A percentile compares a stretch with the other conserved stretches of the same genome.
These are phyloP conservation scores for Leccinum pachyderme DNA, from an alignment of 1,284 basidiomycete species.

Conservation along the genomic window DNA sequence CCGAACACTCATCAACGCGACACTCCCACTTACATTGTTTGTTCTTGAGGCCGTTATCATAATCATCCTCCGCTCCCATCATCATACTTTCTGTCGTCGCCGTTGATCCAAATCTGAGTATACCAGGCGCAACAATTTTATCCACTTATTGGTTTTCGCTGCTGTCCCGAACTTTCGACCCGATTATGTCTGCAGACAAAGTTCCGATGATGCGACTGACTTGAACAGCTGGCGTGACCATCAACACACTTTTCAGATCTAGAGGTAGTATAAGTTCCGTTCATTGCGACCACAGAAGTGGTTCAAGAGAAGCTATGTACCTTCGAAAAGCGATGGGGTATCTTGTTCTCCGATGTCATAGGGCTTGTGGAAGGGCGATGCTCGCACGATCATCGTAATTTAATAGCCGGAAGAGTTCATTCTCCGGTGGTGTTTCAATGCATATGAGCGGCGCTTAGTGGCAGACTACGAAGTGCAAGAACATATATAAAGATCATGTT, in stretches of 20 bases:
- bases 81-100: too few relatives aligned
- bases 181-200: conserved; percentile 21
- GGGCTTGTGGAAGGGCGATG: conserved; percentile 40
- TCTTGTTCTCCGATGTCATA: conserved; percentile 40
- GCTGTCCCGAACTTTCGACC: too few relatives aligned
- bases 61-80: too few relatives aligned
- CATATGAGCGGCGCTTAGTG: conserved; percentile 33
- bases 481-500: neutral
- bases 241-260: conserved; percentile 3
- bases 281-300: conserved; percentile 42
- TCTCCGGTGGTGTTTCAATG: conserved; percentile 40
- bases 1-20: neutral
- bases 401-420: conserved; percentile 38
- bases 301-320: conserved; percentile 30
- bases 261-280: conserved; percentile 32
- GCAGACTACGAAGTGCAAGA: conserved; percentile 19
- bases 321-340: conserved; percentile 38
- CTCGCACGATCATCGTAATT: conserved; percentile 38
- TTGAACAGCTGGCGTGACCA: conserved; percentile 35
- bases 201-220: conserved; percentile 36
- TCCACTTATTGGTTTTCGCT: too few relatives aligned
- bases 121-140: too few relatives aligned
- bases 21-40: too few relatives aligned
- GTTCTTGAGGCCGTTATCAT: too few relatives aligned
- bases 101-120: too few relatives aligned